Evolutionary conservation across 2,329 filamentous ascomycete genomes (phyloP).

Genomic region (Elsinoe perseae): DNA sequence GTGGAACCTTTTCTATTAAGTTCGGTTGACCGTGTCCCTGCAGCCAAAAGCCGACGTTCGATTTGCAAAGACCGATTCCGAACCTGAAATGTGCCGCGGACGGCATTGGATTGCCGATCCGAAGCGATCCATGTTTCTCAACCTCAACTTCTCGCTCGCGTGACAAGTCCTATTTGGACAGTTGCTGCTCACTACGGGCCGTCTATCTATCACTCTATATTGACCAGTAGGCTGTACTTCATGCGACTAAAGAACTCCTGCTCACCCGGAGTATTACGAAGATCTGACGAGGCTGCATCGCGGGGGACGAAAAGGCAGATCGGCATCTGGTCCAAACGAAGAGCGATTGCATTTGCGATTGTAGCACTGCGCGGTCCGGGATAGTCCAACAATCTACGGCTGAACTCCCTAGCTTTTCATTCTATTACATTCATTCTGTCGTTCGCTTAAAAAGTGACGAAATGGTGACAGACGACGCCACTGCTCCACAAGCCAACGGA

Average conservation of each 20-base stretch:
- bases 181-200: background rate
- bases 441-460: background rate
- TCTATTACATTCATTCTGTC: background rate
- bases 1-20: background rate
- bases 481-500: background rate
- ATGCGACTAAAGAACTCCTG: background rate
- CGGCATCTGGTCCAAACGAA: background rate
- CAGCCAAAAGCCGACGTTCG: background rate
- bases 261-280: background rate
- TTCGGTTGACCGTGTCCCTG: background rate
- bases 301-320: background rate
- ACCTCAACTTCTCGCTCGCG: background rate
- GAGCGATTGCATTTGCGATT: background rate
- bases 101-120: background rate
- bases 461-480: background rate
- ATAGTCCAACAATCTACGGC: background rate
- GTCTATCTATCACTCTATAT: background rate
- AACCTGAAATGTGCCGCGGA: background rate
- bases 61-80: slow-evolving; percentile 1
- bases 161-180: background rate
- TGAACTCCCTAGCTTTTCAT: too few species aligned
- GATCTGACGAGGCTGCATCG: background rate
- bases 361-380: background rate
- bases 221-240: background rate
- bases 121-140: background rate